Conservation (phyloP, 2,329 filamentous ascomycete species). For the Eutypella sp. region DNA sequence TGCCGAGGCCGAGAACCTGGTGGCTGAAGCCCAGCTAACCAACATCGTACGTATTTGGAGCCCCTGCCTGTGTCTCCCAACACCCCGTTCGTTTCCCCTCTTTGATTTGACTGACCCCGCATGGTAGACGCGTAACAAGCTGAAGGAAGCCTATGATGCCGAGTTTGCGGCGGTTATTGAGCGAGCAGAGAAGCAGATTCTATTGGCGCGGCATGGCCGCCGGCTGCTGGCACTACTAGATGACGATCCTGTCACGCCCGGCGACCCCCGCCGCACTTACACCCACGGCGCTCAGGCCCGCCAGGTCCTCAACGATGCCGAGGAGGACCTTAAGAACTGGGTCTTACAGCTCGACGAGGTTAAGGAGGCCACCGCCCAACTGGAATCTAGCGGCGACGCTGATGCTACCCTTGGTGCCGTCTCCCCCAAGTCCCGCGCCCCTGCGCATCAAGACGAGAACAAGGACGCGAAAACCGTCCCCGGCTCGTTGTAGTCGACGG, state of each 20-base stretch:
- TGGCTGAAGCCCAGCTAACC: conserved; percentile 92
- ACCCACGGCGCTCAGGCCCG: conserved; percentile 62
- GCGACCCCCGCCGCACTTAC: conserved; percentile 70
- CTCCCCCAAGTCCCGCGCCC: no score
- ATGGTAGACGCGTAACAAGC: conserved; percentile 81
- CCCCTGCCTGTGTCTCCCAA: conserved; percentile 3
- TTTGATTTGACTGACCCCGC: conserved; percentile 1
- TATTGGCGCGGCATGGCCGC: conserved; percentile 85
- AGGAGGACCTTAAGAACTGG: conserved; percentile 82
- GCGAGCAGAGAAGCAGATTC: conserved; percentile 92
- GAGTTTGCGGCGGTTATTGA: conserved; percentile 91
- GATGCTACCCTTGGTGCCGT: no score
- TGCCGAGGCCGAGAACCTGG: conserved; percentile 91
- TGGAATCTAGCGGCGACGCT: no score
- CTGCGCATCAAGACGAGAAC: no score
- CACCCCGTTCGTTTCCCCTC: background rate
- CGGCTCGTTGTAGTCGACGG: no score
- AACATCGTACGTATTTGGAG: conserved; percentile 66
- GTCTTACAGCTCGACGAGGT: conserved; percentile 37
- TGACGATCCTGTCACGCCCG: conserved; percentile 83
- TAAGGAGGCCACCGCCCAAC: conserved; percentile 3
- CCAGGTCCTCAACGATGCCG: conserved; percentile 86
- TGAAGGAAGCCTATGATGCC: conserved; percentile 88
- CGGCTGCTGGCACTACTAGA: conserved; percentile 81
- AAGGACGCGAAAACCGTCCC: no score